Percentiles rank a stretch among this genome's conserved stretches.
Evolutionary conservation across 441 rosid genomes (phyloP).

Genomic region (Populus hybrid): DNA sequence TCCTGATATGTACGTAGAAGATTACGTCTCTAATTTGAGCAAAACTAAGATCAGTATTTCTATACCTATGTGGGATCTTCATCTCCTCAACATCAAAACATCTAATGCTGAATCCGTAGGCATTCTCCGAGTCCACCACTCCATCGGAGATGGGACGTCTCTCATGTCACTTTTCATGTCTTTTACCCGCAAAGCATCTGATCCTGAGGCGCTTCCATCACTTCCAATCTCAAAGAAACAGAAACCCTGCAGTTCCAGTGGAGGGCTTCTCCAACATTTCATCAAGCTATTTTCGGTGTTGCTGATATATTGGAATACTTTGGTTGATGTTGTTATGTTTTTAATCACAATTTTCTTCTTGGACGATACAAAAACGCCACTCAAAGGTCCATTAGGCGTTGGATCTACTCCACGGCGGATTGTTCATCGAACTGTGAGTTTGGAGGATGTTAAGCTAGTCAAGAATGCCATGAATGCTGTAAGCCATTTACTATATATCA

Average conservation of each 20-base stretch:
- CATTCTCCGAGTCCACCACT: conserved; percentile 44
- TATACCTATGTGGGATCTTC: conserved; percentile 44
- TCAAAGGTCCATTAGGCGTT: conserved; percentile 28
- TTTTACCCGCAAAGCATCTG: conserved; percentile 16
- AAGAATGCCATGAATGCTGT: conserved; percentile 27
- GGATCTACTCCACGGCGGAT: conserved; percentile 34
- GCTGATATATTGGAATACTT: conserved; percentile 14
- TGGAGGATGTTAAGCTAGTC: conserved; percentile 34
- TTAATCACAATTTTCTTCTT: conserved; percentile 19
- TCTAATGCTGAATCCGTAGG: conserved; percentile 31
- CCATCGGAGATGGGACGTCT: conserved; percentile 45
- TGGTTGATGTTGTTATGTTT: conserved; percentile 18
- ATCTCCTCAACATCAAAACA: conserved; percentile 37
- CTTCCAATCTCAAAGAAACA: conserved; percentile 2
- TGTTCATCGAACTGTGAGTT: conserved; percentile 28
- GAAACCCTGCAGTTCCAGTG: background rate
- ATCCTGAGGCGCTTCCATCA: conserved; percentile 20
- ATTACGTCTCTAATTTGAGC: conserved; percentile 33
- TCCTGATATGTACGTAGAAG: conserved; percentile 33
- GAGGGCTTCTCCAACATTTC: background rate
- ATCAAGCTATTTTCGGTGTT: background rate
- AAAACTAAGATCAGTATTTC: conserved; percentile 32
- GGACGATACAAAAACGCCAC: conserved; percentile 35
- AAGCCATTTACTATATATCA: background rate
- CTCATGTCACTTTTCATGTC: conserved; percentile 41